phyloP scores from a whole-genome alignment of 129 eudicot genomes.

The Flaveria sonorensis region DNA sequence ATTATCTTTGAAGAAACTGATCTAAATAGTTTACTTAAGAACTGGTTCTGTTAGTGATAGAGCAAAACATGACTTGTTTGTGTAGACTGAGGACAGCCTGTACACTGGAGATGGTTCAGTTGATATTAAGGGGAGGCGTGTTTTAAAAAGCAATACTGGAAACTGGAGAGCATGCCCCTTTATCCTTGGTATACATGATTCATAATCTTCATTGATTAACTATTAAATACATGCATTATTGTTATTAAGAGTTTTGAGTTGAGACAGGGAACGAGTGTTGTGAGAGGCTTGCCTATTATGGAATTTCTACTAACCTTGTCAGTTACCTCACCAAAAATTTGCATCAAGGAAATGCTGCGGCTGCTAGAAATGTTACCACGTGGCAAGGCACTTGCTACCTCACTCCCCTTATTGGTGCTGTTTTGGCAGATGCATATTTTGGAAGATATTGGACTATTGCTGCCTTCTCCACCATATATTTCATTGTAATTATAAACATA shows the following conservation, averaged over 20 bases:
- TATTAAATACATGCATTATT: neutral
- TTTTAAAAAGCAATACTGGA: constrained; percentile 75
- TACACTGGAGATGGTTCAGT: constrained; percentile 88
- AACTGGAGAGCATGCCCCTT: constrained; percentile 95
- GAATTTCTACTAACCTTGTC: constrained; percentile 78
- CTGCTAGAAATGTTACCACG: constrained; percentile 86
- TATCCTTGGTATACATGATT: constrained; percentile 56
- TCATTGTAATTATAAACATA: constrained; percentile 49
- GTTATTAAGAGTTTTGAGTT: neutral
- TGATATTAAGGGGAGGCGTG: constrained; percentile 69
- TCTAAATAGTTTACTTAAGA: neutral
- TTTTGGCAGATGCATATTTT: constrained; percentile 84
- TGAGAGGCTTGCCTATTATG: constrained; percentile 85
- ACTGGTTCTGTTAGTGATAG: neutral
- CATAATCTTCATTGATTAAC: neutral
- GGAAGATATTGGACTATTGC: constrained; percentile 98
- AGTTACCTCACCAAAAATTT: constrained; percentile 74
- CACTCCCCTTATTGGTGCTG: constrained; percentile 85
- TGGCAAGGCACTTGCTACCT: constrained; percentile 95
- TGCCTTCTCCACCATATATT: constrained; percentile 68
- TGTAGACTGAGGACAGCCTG: constrained; percentile 48
- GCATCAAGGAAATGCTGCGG: constrained; percentile 72
- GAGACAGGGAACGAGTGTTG: constrained; percentile 82
- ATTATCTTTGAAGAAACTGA: neutral
- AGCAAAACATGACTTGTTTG: constrained; percentile 10